Evolutionary conservation across 73 alveolate species (phyloP).

Genomic region (Diophrys sp.): DNA sequence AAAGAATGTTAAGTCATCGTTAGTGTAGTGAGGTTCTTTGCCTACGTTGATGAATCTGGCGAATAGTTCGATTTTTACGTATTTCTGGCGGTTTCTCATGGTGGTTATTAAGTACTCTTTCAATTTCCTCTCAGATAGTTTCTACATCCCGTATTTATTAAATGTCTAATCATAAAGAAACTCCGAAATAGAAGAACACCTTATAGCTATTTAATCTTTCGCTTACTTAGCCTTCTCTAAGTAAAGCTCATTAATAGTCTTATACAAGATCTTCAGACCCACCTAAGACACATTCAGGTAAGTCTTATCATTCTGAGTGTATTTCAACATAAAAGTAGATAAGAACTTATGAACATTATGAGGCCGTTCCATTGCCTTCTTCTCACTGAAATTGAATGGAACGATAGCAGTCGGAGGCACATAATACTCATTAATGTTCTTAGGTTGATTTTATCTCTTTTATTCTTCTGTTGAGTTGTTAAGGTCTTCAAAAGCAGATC

Average conservation of each 20-base stretch:
- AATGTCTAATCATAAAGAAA: not conserved
- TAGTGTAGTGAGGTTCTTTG: not conserved
- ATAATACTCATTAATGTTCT: not conserved
- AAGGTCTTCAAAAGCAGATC: no score
- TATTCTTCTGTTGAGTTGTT: not conserved
- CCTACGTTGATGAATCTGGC: not conserved
- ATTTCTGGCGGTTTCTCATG: not conserved
- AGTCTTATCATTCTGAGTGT: not conserved
- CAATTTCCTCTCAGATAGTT: constrained; percentile 3
- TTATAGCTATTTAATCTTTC: not conserved
- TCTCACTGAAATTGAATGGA: not conserved
- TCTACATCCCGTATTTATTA: constrained; percentile 4
- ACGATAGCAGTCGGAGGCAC: not conserved
- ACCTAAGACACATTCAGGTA: not conserved
- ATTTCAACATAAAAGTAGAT: not conserved
- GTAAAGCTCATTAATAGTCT: not conserved
- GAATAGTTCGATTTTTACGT: not conserved
- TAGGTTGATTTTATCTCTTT: not conserved
- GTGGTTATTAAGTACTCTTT: not conserved
- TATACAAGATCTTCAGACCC: not conserved
- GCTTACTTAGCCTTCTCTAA: not conserved
- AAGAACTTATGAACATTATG: not conserved
- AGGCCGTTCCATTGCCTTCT: not conserved
- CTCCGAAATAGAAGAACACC: not conserved
- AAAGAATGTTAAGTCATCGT: constrained; percentile 5